Evolutionary conservation across 441 rosid genomes (phyloP), one percentile per base, ranked within the genome.

Genomic region (Populus hybrid): DNA sequence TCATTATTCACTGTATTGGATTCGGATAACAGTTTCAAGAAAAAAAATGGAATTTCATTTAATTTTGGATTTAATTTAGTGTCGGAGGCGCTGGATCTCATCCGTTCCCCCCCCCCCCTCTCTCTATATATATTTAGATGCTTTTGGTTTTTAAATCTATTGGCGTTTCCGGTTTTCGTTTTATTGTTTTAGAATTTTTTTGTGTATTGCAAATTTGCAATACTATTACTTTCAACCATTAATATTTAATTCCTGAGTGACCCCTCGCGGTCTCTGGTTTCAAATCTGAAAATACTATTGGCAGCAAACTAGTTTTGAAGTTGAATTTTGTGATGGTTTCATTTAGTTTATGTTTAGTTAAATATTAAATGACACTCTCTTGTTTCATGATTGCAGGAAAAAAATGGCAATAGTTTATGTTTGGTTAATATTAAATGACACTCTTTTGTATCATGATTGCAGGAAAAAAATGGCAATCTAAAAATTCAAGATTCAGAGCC

Each of bases 401-500:
- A 30, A 30, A 30, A 30, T 30, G 4, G 32, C 32, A 30, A 30
- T 30, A 30, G 32, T 30, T 30, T 30, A 30, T 30, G 32, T 30
- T 30, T 30, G 32, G 32, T 30, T 30, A 30, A 30, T 30, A 3
- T 30, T 30, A 30, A 30, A 30, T 30, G 32, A 30, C 32, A 30
- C 32, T 30, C 32, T 30, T 3, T 30, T 30, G 32, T 30, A 30
- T 30, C 81, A 68, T 30, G 32, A 67, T 77, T 85, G 75, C 92
- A 97, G 99, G 99, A 93, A 73, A 92, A 90, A 86, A 90, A 91
- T 86, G 97, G 92, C 67, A 97, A 93, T 82, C 82, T 81, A 66
- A 97, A 90, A 87, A 82, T 87, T 87, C 97, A 90, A 80, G 99
- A 95, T 82, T 92, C 98, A 5, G 99, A 95, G 94, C 98, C 99